A percentile compares a stretch with the other conserved stretches of the same genome.
Conservation (phyloP, 768 basidiomycete species). For the Trametes maxima region DNA sequence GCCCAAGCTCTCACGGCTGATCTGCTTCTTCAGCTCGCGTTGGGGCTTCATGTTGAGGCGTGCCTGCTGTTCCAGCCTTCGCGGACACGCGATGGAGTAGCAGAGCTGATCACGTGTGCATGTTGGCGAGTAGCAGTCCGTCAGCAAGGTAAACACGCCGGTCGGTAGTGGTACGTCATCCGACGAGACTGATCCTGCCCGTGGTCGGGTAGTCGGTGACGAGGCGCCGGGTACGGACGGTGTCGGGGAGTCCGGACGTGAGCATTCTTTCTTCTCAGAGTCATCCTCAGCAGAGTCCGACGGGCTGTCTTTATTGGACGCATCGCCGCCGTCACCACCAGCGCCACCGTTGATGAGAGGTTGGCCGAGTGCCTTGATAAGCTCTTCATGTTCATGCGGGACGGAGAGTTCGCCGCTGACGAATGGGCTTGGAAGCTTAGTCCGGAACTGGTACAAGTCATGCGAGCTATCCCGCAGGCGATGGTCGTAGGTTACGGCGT, state of each 20-base stretch:
- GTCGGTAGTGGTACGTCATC: slow-evolving; percentile 80
- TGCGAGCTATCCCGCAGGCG: slow-evolving; percentile 83
- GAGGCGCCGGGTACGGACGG: slow-evolving; percentile 28
- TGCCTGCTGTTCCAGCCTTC: slow-evolving; percentile 92
- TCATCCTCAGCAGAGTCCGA: slow-evolving; percentile 36
- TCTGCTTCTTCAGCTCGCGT: slow-evolving; percentile 84
- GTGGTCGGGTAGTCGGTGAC: slow-evolving; percentile 33
- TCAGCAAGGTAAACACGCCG: slow-evolving; percentile 94
- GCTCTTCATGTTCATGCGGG: slow-evolving; percentile 40
- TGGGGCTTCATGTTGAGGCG: slow-evolving; percentile 92
- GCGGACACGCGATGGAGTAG: slow-evolving; percentile 95
- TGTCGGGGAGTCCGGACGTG: slow-evolving; percentile 27
- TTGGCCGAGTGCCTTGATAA: slow-evolving; percentile 27
- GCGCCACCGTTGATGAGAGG: slow-evolving; percentile 34
- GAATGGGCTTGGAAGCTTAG: slow-evolving; percentile 81
- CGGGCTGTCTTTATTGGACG: slow-evolving; percentile 33
- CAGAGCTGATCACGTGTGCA: slow-evolving; percentile 94
- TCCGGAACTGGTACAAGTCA: slow-evolving; percentile 93
- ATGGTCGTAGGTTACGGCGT: slow-evolving; percentile 99
- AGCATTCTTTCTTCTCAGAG: slow-evolving; percentile 29
- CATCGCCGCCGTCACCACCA: slow-evolving; percentile 27
- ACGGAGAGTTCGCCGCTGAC: slow-evolving; percentile 70
- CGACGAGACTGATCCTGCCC: slow-evolving; percentile 45
- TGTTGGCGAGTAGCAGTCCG: slow-evolving; percentile 98
- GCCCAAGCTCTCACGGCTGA: slow-evolving; percentile 77